Conservation (phyloP, 768 basidiomycete genomes). For the Crepidotus variabilis region DNA sequence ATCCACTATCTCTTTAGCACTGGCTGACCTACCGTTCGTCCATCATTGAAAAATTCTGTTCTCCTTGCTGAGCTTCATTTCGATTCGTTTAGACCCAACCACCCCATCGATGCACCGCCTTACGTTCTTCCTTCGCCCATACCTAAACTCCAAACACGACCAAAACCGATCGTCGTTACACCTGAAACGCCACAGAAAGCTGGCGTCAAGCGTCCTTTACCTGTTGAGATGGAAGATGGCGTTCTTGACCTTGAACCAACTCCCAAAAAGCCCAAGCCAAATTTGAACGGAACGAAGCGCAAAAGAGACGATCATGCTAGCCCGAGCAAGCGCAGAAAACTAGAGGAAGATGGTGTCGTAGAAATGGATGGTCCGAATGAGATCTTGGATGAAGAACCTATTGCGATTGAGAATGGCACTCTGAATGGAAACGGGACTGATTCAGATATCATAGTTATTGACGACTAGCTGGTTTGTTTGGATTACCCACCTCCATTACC, state of each 20-base stretch:
- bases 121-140: slow-evolving; percentile 65
- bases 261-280: slow-evolving; percentile 49
- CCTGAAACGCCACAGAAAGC: slow-evolving; percentile 38
- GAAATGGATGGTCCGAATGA: slow-evolving; percentile 59
- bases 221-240: slow-evolving; percentile 53
- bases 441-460: slow-evolving; percentile 23
- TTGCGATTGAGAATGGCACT: neutral
- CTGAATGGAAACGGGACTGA: neutral
- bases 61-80: neutral
- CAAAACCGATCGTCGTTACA: slow-evolving; percentile 34
- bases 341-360: slow-evolving; percentile 76
- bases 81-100: slow-evolving; percentile 42
- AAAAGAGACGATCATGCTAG: slow-evolving; percentile 29
- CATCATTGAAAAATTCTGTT: slow-evolving; percentile 10
- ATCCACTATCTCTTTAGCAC: slow-evolving; percentile 66
- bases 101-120: slow-evolving; percentile 45
- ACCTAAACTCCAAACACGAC: slow-evolving; percentile 48
- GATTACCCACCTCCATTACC: neutral
- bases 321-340: slow-evolving; percentile 58
- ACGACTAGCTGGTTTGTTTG: slow-evolving; percentile 11
- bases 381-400: slow-evolving; percentile 7
- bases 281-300: slow-evolving; percentile 13
- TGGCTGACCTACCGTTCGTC: slow-evolving; percentile 73
- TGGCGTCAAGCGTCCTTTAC: slow-evolving; percentile 53
- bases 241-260: slow-evolving; percentile 51